Evolutionary conservation across 2,329 filamentous ascomycete genomes (phyloP).

Genomic region (Aspergillus sp.): DNA sequence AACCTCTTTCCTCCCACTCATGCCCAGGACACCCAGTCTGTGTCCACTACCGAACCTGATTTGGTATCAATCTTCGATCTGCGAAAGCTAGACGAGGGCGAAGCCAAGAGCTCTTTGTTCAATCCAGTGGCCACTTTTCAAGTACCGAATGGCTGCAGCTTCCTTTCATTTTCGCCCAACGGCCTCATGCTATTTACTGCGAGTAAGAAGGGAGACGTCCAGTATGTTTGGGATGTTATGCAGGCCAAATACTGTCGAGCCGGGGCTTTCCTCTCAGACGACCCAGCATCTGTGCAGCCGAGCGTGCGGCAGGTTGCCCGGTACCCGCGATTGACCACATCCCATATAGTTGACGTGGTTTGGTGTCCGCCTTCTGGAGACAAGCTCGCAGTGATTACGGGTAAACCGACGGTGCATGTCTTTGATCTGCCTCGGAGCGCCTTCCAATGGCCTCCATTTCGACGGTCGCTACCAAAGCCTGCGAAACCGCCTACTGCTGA

Average conservation of each 20-base stretch:
- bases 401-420: slow-evolving; percentile 92
- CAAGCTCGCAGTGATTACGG: slow-evolving; percentile 83
- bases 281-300: slow-evolving; percentile 30
- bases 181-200: slow-evolving; percentile 51
- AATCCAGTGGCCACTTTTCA: slow-evolving; percentile 49
- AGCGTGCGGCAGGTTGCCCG: slow-evolving; percentile 79
- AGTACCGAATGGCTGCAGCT: slow-evolving; percentile 52
- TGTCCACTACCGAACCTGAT: slow-evolving; percentile 43
- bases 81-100: slow-evolving; percentile 44
- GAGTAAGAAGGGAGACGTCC: slow-evolving; percentile 52
- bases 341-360: slow-evolving; percentile 83
- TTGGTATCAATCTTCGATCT: slow-evolving; percentile 51
- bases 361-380: slow-evolving; percentile 84
- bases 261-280: slow-evolving; percentile 40
- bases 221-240: slow-evolving; percentile 54
- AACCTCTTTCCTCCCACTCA: slow-evolving; percentile 50
- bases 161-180: slow-evolving; percentile 51
- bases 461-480: slow-evolving; percentile 47
- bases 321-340: slow-evolving; percentile 88
- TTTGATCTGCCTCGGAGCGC: slow-evolving; percentile 81
- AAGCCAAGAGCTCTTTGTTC: slow-evolving; percentile 36
- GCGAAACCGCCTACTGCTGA: slow-evolving; percentile 40
- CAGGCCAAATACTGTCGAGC: slow-evolving; percentile 48
- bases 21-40: slow-evolving; percentile 42
- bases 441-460: slow-evolving; percentile 80